Evolutionary conservation across 2,329 filamentous ascomycete genomes (phyloP), one percentile per base, ranked within the genome.

Genomic region (Penicillium nordicum): DNA sequence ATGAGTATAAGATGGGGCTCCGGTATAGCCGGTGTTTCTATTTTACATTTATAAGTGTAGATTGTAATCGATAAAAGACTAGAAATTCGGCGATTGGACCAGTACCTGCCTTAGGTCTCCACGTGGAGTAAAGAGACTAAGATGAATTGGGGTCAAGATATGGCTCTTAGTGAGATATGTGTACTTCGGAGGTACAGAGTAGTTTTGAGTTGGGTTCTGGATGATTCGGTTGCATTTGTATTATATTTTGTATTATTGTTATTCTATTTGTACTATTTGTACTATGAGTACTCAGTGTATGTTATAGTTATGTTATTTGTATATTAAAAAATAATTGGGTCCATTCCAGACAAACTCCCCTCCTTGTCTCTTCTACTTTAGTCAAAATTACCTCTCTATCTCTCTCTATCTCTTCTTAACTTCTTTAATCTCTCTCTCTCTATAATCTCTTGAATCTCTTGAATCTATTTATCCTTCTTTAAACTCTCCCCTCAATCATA

Each of bases 51-150:
- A 30, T 30, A 14, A 16, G 6, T 16, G 12, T 21, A 21, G 32
- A 36, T 36, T 10, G 34, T n/a, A n/a, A 21, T 21, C 21, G 21
- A 2, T 21, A 21, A 21, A 37, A 37, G 16, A 10, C 5, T 37
- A 37, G 18, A 30, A 38, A 38, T 11, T 64, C 61, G 34, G 62
- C 63, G 63, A 55, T 55, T 57, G 55, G 55, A 41, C 25, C 37
- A 44, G 63, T 64, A 62, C 63, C 61, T 65, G 61, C 58, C 50
- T 64, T 60, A 60, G 47, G 38, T 56, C 58, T 59, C 63, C 63
- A 66, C 63, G 64, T 65, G 63, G 64, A 62, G 61, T 50, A 46
- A 8, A n/a, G 21, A 40, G 47, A 10, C 52, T 55, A 55, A 42
- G 52, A 55, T 55, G 45, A 44, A 55, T 50, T 50, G 47, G 45